Percentiles rank a stretch among this genome's conserved stretches.
These are phyloP conservation scores for Cyberlindnera samutprakarnensis DNA, from an alignment of 805 yeast species.

Conservation along the genomic window DNA sequence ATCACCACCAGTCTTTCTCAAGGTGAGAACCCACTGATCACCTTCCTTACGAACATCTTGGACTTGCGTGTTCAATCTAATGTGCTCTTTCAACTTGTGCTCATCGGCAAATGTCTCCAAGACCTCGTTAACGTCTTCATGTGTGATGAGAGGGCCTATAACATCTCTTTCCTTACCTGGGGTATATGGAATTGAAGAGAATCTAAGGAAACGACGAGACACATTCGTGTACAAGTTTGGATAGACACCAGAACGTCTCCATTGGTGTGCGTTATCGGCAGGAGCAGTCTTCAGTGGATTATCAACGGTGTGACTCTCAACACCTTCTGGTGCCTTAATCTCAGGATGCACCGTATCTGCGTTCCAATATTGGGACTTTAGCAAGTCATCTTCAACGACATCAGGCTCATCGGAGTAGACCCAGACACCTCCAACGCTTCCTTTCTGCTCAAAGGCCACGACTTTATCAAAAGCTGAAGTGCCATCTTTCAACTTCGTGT, in stretches of 20 bases:
- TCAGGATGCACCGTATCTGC: slow-evolving; percentile 5
- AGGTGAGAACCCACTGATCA: slow-evolving; percentile 25
- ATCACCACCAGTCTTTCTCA: slow-evolving; percentile 13
- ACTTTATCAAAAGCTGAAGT: slow-evolving; percentile 21
- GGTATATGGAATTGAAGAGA: slow-evolving; percentile 11
- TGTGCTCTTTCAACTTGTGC: slow-evolving; percentile 1
- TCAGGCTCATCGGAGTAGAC: slow-evolving; percentile 20
- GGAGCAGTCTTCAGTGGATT: slow-evolving; percentile 1
- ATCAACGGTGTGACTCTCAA: not conserved
- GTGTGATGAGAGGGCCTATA: slow-evolving; percentile 3
- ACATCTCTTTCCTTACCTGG: not conserved
- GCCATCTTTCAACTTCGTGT: slow-evolving; percentile 22
- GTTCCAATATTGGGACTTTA: slow-evolving; percentile 5
- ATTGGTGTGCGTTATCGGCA: slow-evolving; percentile 4
- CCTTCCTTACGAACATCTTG: slow-evolving; percentile 9
- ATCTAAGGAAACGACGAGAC: slow-evolving; percentile 28
- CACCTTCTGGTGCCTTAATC: slow-evolving; percentile 1
- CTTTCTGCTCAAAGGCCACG: slow-evolving; percentile 32
- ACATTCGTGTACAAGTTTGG: slow-evolving; percentile 31
- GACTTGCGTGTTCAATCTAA: slow-evolving; percentile 6
- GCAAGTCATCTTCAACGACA: not conserved
- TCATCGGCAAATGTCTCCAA: slow-evolving; percentile 3
- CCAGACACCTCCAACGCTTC: slow-evolving; percentile 37
- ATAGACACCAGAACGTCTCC: slow-evolving; percentile 14
- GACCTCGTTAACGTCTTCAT: slow-evolving; percentile 1